These are phyloP conservation scores for Stephanodiscus triporus DNA, from an alignment of 108 stramenopile genomes.

Conservation along the genomic window DNA sequence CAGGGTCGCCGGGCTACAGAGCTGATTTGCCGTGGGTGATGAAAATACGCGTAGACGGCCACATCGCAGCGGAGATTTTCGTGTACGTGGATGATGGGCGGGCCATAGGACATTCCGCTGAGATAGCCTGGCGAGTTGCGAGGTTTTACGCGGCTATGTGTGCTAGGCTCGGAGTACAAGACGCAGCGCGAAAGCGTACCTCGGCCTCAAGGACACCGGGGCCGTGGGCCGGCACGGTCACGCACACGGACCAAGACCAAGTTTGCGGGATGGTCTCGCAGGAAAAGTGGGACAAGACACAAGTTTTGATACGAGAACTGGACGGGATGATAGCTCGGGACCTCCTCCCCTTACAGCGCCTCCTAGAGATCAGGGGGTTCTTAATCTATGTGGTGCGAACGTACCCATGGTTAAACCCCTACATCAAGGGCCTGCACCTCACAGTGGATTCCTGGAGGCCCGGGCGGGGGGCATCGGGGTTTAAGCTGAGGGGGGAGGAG, in stretches of 20 bases:
- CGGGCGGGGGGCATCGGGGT: slow-evolving; percentile 41
- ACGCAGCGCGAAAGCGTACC: not conserved
- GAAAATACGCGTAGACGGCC: slow-evolving; percentile 30
- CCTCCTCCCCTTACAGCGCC: not conserved
- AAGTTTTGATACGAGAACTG: not conserved
- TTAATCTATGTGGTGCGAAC: not conserved
- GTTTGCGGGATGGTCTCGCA: not conserved
- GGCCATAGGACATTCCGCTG: not conserved
- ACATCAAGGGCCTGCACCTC: slow-evolving; percentile 12
- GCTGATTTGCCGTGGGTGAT: slow-evolving; percentile 44
- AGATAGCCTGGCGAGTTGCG: too few species aligned
- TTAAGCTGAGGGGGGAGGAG: slow-evolving; percentile 16
- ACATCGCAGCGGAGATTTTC: slow-evolving; percentile 31
- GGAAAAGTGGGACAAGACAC: not conserved
- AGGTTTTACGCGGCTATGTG: not conserved
- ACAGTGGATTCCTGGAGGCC: slow-evolving; percentile 46
- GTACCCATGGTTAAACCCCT: not conserved
- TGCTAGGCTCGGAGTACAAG: not conserved
- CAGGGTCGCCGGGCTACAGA: slow-evolving; percentile 40
- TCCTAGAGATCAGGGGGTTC: not conserved
- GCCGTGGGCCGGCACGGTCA: too few species aligned
- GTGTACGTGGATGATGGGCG: slow-evolving; percentile 47
- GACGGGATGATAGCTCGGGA: not conserved
- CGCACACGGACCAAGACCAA: too few species aligned
- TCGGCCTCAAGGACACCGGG: not conserved